These are phyloP conservation scores for Nakazawaea pomicola DNA, from an alignment of 805 yeast species.

Conservation along the genomic window DNA sequence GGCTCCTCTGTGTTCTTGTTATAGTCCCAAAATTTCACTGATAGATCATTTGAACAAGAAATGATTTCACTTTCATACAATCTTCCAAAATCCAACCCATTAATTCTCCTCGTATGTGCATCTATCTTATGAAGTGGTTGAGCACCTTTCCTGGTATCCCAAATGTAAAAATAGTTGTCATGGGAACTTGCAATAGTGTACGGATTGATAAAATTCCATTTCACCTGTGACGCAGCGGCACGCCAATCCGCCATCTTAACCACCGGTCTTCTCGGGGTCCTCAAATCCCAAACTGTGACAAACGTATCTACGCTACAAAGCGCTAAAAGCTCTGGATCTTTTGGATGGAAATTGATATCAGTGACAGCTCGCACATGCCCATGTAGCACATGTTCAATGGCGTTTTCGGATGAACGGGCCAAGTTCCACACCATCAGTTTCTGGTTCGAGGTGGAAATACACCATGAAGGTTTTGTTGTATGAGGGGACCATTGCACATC, in stretches of 20 bases:
- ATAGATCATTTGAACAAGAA: constrained; percentile 81
- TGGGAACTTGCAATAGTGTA: constrained; percentile 83
- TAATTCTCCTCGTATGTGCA: constrained; percentile 84
- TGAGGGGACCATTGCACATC: constrained; percentile 99
- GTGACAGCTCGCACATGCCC: constrained; percentile 92
- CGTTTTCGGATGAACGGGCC: constrained; percentile 53
- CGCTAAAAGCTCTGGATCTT: constrained; percentile 80
- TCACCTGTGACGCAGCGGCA: constrained; percentile 92
- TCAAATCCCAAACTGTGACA: constrained; percentile 85
- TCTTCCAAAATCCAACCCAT: constrained; percentile 81
- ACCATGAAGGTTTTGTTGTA: constrained; percentile 78
- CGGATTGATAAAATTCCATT: constrained; percentile 80
- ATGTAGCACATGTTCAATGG: constrained; percentile 84
- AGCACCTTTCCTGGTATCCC: constrained; percentile 88
- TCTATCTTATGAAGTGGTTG: constrained; percentile 59
- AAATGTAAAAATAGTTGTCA: constrained; percentile 70
- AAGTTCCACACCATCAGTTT: constrained; percentile 95
- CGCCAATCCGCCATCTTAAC: constrained; percentile 88
- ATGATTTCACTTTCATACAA: constrained; percentile 55
- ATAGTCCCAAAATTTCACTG: constrained; percentile 80
- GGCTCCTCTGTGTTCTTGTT: constrained; percentile 39
- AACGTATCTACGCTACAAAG: constrained; percentile 92
- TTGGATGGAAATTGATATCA: constrained; percentile 89
- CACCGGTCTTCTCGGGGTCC: constrained; percentile 71
- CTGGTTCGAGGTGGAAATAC: constrained; percentile 90